These are phyloP conservation scores for Coemansia sp. DNA, from an alignment of 192 early-diverging fungal genomes.

Conservation along the genomic window DNA sequence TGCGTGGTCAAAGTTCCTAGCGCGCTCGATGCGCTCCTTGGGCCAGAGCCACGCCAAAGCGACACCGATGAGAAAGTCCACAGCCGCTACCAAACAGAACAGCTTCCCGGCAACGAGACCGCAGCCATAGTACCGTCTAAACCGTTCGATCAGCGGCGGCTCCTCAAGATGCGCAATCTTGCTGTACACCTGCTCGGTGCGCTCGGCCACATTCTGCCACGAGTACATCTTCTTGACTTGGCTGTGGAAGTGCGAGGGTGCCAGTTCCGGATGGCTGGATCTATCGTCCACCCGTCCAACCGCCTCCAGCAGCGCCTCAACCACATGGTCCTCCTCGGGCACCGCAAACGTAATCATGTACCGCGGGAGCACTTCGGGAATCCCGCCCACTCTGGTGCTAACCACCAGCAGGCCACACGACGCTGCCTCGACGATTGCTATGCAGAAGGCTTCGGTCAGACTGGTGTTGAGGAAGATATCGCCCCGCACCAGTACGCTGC, in stretches of 20 bases:
- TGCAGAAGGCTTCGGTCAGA: conserved; percentile 98
- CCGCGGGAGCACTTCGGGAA: conserved; percentile 92
- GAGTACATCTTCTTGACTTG: conserved; percentile 93
- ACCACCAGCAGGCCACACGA: conserved; percentile 93
- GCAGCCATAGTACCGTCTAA: conserved; percentile 82
- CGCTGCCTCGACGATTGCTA: conserved; percentile 97
- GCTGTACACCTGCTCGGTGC: conserved; percentile 85
- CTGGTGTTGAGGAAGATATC: conserved; percentile 97
- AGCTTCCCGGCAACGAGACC: conserved; percentile 90
- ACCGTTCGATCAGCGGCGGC: conserved; percentile 74
- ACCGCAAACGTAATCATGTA: conserved; percentile 91
- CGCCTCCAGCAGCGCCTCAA: conserved; percentile 68
- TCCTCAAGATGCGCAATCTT: conserved; percentile 66
- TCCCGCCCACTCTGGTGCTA: conserved; percentile 92
- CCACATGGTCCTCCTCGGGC: conserved; percentile 82
- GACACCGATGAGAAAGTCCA: conserved; percentile 79
- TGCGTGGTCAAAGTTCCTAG: conserved; percentile 58
- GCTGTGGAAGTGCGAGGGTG: conserved; percentile 72
- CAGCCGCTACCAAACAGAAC: conserved; percentile 84
- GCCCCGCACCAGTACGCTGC: conserved; percentile 86
- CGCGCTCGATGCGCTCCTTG: conserved; percentile 67
- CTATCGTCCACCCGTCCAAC: conserved; percentile 64
- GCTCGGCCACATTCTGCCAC: conserved; percentile 92
- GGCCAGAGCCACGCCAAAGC: conserved; percentile 86
- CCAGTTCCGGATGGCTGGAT: conserved; percentile 58